Evolutionary conservation across 108 stramenopile species (phyloP), one percentile per base, ranked within the genome.

Genomic region (Pseudonitzschia pungens): DNA sequence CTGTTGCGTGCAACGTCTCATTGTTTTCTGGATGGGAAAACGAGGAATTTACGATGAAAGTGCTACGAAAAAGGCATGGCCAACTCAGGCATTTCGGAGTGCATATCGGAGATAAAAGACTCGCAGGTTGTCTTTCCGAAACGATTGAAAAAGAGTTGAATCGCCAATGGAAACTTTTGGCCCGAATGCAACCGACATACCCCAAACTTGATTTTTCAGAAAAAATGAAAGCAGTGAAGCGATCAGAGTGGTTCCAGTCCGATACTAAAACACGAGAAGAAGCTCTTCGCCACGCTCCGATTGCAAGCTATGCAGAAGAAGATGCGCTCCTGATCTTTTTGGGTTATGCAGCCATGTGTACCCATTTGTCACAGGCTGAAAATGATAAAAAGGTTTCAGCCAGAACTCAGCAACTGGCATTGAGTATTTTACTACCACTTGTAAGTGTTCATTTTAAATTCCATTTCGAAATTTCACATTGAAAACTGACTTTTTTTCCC

Each of bases 21-120:
- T 57, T 78, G 28, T 94, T 94, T 73, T 94, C 93, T 1, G 93
- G 93, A 28, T 94, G 93, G 93, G 88, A 89, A 59, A 33, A 42
- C 10, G 81, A 86, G 18, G 89, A 90, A 51, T 94, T 94, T 58
- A 78, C 72, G 45, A 68, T 86, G 28, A 80, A 86, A 27, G 64
- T 80, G 33, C 76, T 94, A 0, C 75, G 79, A 31, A 71, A 75
- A 21, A 68, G 77, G 26, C 68, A 74, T 33, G 77, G 82, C 32
- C 65, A 36, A 22, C n/a, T 65, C 7, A 86, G 83, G 52, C 72
- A 87, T 24, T 91, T 89, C 76, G 89, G 93, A 27, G 69, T 95
- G 22, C 80, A 78, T 51, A 33, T 91, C 12, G 57, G 70, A 21
- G 87, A 85, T 51, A 36, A 42, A 27, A 59, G 75, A 65, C 78